Conservation (phyloP, 1,139 yeast species). For the Debaryomyces fabryi region DNA sequence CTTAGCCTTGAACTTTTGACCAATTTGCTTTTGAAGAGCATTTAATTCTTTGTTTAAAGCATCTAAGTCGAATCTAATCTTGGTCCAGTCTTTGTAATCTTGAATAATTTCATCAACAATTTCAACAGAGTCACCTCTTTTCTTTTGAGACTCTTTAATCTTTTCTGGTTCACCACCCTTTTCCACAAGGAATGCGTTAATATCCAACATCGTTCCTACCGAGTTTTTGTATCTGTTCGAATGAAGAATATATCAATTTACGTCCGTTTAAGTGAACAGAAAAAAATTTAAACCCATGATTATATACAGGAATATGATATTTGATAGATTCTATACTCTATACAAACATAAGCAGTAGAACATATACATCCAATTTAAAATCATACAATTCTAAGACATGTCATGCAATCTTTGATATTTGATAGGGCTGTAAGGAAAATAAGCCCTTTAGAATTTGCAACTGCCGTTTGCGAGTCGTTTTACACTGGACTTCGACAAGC, state of each 20-base stretch:
- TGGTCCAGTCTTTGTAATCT: constrained; percentile 92
- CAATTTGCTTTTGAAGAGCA: constrained; percentile 89
- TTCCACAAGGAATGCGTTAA: constrained; percentile 86
- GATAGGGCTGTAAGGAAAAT: constrained; percentile 36
- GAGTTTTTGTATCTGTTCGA: neutral
- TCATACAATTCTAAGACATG: constrained; percentile 6
- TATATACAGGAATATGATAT: constrained; percentile 7
- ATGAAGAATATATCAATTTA: neutral
- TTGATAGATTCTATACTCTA: neutral
- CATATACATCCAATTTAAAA: too few species aligned
- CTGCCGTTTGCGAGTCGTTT: constrained; percentile 43
- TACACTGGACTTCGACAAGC: constrained; percentile 34
- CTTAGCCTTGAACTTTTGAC: constrained; percentile 87
- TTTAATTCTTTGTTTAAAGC: constrained; percentile 85
- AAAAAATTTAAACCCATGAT: neutral
- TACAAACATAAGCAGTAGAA: neutral
- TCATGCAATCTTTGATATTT: constrained; percentile 43
- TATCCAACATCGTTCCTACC: constrained; percentile 70
- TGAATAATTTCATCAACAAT: constrained; percentile 91
- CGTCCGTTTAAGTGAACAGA: neutral
- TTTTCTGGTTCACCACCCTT: constrained; percentile 95
- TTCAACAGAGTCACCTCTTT: constrained; percentile 94
- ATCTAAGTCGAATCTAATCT: constrained; percentile 88
- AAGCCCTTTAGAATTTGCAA: constrained; percentile 38
- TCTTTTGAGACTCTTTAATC: constrained; percentile 85